phyloP scores from a whole-genome alignment of 2,329 filamentous ascomycete species.

The Hypoxylon sp. region DNA sequence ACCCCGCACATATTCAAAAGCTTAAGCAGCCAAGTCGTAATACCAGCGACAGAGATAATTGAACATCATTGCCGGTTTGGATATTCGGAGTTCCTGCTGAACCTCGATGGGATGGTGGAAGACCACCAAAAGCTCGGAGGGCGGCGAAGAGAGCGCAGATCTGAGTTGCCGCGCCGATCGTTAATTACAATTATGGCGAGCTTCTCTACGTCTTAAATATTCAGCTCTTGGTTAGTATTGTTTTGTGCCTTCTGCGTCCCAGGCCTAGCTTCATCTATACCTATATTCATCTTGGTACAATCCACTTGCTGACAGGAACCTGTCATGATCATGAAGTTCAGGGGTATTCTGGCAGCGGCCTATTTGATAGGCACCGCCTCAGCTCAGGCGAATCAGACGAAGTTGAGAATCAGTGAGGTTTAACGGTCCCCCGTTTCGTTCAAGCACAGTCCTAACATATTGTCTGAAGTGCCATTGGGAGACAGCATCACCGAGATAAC shows the following conservation, averaged over 20 bases:
- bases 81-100: conserved; percentile 11
- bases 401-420: conserved; percentile 40
- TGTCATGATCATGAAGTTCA: conserved; percentile 29
- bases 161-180: background rate
- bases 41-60: background rate
- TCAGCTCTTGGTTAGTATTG: background rate
- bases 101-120: conserved; percentile 8
- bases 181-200: background rate
- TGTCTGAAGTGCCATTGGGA: conserved; percentile 55
- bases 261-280: background rate
- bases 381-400: conserved; percentile 34
- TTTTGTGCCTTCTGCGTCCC: background rate
- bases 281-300: background rate
- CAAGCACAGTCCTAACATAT: background rate
- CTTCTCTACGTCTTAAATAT: background rate
- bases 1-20: conserved; percentile 22
- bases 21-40: background rate
- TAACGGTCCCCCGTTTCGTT: background rate
- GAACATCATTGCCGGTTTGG: conserved; percentile 30
- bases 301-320: background rate
- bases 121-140: background rate
- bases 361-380: conserved; percentile 24
- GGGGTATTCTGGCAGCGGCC: conserved; percentile 7
- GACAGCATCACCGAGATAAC: conserved; percentile 61
- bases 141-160: background rate